Evolutionary conservation across 2,329 filamentous ascomycete species (phyloP).

Genomic region (Fusarium tuaranense): DNA sequence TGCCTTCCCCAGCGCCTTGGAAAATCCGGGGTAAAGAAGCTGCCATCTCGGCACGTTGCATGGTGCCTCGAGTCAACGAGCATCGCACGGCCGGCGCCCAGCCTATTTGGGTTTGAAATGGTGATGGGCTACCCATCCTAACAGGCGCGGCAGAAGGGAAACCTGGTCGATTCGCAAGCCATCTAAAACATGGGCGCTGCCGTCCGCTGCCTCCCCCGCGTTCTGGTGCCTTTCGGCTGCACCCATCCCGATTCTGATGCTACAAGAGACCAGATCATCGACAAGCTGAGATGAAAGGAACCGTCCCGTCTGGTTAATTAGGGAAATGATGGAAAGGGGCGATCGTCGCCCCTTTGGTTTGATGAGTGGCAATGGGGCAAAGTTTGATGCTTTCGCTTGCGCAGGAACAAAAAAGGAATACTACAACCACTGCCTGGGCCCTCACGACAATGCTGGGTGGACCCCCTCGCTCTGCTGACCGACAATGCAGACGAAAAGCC

Average conservation of each 20-base stretch:
- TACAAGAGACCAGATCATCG: constrained; percentile 34
- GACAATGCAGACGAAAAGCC: constrained; percentile 12
- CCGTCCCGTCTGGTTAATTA: constrained; percentile 16
- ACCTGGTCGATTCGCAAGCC: constrained; percentile 31
- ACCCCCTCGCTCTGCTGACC: constrained; percentile 17
- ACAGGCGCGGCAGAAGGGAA: constrained; percentile 43
- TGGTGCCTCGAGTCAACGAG: constrained; percentile 4
- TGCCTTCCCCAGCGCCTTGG: constrained; percentile 34
- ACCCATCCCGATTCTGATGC: constrained; percentile 32
- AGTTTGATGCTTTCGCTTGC: constrained; percentile 30
- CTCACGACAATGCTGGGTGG: constrained; percentile 20
- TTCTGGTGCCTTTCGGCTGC: constrained; percentile 32
- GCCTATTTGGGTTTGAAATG: constrained; percentile 32
- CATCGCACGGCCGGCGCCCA: constrained; percentile 21
- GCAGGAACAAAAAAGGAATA: constrained; percentile 32
- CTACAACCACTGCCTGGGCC: not conserved
- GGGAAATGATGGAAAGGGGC: constrained; percentile 28
- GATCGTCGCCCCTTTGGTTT: constrained; percentile 20
- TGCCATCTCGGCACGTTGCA: constrained; percentile 27
- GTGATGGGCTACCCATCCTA: constrained; percentile 36
- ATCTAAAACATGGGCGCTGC: constrained; percentile 20
- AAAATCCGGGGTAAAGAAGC: constrained; percentile 42
- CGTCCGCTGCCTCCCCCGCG: constrained; percentile 28
- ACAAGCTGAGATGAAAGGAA: constrained; percentile 17
- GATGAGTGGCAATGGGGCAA: constrained; percentile 20